These are phyloP conservation scores for Fusarium nurragi DNA, from an alignment of 2,329 filamentous ascomycete genomes.

Conservation along the genomic window DNA sequence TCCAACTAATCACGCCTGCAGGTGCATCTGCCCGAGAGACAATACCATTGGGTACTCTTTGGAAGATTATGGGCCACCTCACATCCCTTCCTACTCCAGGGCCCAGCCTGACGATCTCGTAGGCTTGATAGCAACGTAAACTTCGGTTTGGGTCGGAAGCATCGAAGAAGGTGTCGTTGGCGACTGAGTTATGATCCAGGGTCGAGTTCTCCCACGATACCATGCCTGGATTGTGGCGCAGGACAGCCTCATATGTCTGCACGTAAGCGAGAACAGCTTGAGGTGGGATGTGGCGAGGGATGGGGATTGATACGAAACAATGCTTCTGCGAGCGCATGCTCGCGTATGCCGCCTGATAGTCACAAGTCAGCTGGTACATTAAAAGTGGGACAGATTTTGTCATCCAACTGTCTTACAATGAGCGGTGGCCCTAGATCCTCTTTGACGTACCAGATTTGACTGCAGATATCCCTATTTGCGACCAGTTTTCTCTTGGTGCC, in stretches of 20 bases:
- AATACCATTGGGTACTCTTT: conserved; percentile 53
- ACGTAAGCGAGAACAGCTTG: conserved; percentile 50
- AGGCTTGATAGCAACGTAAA: conserved; percentile 47
- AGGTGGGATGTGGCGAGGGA: conserved; percentile 51
- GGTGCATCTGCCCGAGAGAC: conserved; percentile 53
- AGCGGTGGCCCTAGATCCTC: neutral
- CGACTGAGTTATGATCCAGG: conserved; percentile 45
- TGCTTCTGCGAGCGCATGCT: conserved; percentile 46
- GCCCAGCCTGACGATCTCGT: conserved; percentile 48
- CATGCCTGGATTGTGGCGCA: conserved; percentile 52
- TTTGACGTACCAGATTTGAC: neutral
- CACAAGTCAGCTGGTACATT: neutral
- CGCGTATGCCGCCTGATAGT: conserved; percentile 2
- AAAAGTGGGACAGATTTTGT: too few species aligned
- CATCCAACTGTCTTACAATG: neutral
- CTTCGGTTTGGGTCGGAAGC: conserved; percentile 43
- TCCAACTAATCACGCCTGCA: conserved; percentile 55
- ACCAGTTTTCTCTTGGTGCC: neutral
- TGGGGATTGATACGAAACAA: conserved; percentile 53
- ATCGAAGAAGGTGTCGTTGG: conserved; percentile 54
- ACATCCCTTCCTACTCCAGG: conserved; percentile 53
- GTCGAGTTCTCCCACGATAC: conserved; percentile 47
- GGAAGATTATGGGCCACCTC: conserved; percentile 55
- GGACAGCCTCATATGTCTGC: conserved; percentile 53
- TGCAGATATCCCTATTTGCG: neutral